Base-by-base conservation (phyloP, 768 basidiomycete genomes). In the Tricholoma saponaceum region DNA sequence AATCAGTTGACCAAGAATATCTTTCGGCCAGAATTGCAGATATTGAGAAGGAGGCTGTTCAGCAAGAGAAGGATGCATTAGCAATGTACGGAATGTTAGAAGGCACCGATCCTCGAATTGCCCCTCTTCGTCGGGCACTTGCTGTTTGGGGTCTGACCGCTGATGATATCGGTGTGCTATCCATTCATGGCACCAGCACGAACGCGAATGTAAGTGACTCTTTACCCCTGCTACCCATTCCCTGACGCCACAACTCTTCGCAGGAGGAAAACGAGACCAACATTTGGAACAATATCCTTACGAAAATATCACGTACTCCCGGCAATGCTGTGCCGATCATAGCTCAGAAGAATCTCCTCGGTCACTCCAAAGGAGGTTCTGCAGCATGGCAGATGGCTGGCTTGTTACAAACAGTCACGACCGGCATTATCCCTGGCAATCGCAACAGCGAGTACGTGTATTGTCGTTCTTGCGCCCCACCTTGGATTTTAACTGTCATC, bases 301-400 rank as follows among this genome's bases (percentile, higher is more conserved):
- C 82, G n/a, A 83, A 84, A 43, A 87, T 98, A 62, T 84, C 85
- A 39, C 92, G 97, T 60, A 92, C 93, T 6, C 84, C 87, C 37
- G 96, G 97, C 54, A 98, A 98, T 71, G 95, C 95, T n/a, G 87
- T 96, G 49, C 97, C 97, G 4, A 86, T 97, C 67, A 89, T 98
- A 72, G 94, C 97, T 2, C 97, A 98, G 74, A 99, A 99, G 83
- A 93, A 90, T 71, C 80, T 99, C 51, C 89, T 96, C 28, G 97
- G 97, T 59, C 96, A 99, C 70, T 88, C 96, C 10, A 99, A 99
- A 80, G 97, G 97, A 72, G 97, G 96, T 59, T 92, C 97, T n/a
- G 96, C 96, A 55, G 91, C 95, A 1, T 98, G 95, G 96, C 92
- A 95, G 75, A 84, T 97, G 81, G 88, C 86, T 65, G 97, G 97